A percentile compares a stretch with the other conserved stretches of the same genome.
These are phyloP conservation scores for Ascoidea rubescens DNA, from an alignment of 805 yeast species.

Conservation along the genomic window DNA sequence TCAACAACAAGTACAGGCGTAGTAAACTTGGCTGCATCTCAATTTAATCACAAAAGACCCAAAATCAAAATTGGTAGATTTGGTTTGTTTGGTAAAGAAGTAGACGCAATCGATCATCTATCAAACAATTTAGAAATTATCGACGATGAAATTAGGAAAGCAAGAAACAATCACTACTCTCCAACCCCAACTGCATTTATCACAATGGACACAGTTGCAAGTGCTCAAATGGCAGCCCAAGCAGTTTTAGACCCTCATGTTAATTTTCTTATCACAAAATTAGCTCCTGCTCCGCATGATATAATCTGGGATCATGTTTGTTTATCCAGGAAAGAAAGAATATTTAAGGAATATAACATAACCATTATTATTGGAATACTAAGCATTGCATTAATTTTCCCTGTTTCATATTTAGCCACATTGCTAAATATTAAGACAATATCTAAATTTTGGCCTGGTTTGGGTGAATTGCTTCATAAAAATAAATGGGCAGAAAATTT, in stretches of 20 bases:
- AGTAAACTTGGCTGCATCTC: constrained; percentile 4
- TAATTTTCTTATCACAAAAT: constrained; percentile 60
- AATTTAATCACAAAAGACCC: constrained; percentile 34
- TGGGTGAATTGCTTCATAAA: constrained; percentile 52
- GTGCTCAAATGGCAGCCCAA: constrained; percentile 95
- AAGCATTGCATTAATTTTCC: constrained; percentile 63
- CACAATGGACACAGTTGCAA: constrained; percentile 89
- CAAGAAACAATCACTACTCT: constrained; percentile 55
- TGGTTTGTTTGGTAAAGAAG: constrained; percentile 52
- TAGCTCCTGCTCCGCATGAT: constrained; percentile 96
- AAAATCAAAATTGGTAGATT: constrained; percentile 40
- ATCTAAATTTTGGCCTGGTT: constrained; percentile 64
- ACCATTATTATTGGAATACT: constrained; percentile 53
- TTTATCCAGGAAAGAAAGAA: constrained; percentile 59
- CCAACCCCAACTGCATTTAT: constrained; percentile 88
- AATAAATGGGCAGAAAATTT: constrained; percentile 63
- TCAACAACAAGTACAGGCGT: constrained; percentile 5
- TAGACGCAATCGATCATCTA: constrained; percentile 73
- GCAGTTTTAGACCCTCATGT: constrained; percentile 87
- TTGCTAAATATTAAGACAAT: constrained; percentile 70
- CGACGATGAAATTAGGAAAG: constrained; percentile 54
- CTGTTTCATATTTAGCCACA: constrained; percentile 77
- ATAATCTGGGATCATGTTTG: constrained; percentile 88
- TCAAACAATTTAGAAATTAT: constrained; percentile 53
- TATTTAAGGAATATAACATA: constrained; percentile 42